Evolutionary conservation across 192 early-diverging fungal species (phyloP).

Genomic region (Coemansia sp.): DNA sequence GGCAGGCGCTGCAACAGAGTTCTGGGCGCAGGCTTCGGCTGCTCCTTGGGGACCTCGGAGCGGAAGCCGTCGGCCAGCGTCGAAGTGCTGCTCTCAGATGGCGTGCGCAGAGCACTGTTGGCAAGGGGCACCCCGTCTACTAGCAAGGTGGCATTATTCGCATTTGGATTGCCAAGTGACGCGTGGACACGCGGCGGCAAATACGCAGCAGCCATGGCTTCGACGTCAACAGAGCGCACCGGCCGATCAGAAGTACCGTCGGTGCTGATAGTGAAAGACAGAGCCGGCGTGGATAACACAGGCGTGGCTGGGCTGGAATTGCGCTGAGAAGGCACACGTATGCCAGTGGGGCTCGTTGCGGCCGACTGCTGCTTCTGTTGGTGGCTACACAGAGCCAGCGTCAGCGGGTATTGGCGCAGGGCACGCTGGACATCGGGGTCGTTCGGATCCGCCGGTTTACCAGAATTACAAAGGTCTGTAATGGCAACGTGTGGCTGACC

Average conservation of each 20-base stretch:
- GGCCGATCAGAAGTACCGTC: constrained; percentile 9
- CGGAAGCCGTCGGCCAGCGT: constrained; percentile 13
- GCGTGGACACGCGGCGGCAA: constrained; percentile 31
- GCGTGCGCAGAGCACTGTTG: constrained; percentile 7
- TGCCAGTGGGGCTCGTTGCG: constrained; percentile 7
- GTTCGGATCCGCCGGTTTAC: not conserved
- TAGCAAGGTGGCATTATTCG: not conserved
- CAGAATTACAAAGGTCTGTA: constrained; percentile 12
- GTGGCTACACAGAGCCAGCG: constrained; percentile 6
- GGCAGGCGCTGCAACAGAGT: not conserved
- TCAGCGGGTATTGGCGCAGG: constrained; percentile 12
- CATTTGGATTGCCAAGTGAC: not conserved
- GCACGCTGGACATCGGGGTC: constrained; percentile 10
- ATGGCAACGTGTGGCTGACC: constrained; percentile 19
- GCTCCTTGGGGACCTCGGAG: constrained; percentile 3
- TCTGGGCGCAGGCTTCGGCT: not conserved
- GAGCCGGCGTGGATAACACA: constrained; percentile 5
- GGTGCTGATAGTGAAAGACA: constrained; percentile 34
- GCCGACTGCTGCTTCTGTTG: not conserved
- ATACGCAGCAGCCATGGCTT: constrained; percentile 33
- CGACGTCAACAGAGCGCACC: constrained; percentile 27
- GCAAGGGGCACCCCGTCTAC: not conserved
- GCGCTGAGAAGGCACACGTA: constrained; percentile 16
- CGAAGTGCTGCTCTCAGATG: constrained; percentile 23
- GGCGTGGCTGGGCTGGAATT: not conserved